These are phyloP conservation scores for Colletotrichum sp. DNA, from an alignment of 2,329 filamentous ascomycete species.

Conservation along the genomic window DNA sequence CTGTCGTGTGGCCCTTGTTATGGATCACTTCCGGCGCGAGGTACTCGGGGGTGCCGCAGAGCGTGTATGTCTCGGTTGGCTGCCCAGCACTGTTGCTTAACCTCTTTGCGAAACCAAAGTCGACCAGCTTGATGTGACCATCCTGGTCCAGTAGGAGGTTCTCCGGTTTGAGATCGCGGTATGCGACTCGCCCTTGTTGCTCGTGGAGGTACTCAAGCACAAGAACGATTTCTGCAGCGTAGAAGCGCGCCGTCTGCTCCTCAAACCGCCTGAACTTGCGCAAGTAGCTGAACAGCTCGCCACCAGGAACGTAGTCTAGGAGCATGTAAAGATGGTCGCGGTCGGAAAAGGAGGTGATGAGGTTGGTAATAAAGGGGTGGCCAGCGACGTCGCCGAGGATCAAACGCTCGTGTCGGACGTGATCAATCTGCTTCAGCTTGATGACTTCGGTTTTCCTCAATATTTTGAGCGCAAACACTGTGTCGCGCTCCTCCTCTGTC, in stretches of 20 bases:
- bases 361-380: slow-evolving; percentile 82
- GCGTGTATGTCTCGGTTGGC: slow-evolving; percentile 76
- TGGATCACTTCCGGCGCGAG: slow-evolving; percentile 85
- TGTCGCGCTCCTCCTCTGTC: slow-evolving; percentile 57
- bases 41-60: slow-evolving; percentile 85
- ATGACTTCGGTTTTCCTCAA: slow-evolving; percentile 77
- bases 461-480: slow-evolving; percentile 84
- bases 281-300: slow-evolving; percentile 85
- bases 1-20: slow-evolving; percentile 77
- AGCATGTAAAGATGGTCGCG: slow-evolving; percentile 81
- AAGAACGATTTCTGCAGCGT: slow-evolving; percentile 82
- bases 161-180: slow-evolving; percentile 83
- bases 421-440: slow-evolving; percentile 84
- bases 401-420: slow-evolving; percentile 82
- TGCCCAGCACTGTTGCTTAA: slow-evolving; percentile 61
- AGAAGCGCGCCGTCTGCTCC: slow-evolving; percentile 79
- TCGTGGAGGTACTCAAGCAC: slow-evolving; percentile 84
- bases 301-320: slow-evolving; percentile 82
- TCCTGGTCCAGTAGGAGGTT: slow-evolving; percentile 80
- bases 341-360: slow-evolving; percentile 82
- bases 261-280: slow-evolving; percentile 80
- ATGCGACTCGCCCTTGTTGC: slow-evolving; percentile 76
- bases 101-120: slow-evolving; percentile 86
- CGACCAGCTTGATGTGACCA: slow-evolving; percentile 82
- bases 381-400: slow-evolving; percentile 79